Conservation (phyloP, 306 rosid species). For the Cicer yamashitae region DNA sequence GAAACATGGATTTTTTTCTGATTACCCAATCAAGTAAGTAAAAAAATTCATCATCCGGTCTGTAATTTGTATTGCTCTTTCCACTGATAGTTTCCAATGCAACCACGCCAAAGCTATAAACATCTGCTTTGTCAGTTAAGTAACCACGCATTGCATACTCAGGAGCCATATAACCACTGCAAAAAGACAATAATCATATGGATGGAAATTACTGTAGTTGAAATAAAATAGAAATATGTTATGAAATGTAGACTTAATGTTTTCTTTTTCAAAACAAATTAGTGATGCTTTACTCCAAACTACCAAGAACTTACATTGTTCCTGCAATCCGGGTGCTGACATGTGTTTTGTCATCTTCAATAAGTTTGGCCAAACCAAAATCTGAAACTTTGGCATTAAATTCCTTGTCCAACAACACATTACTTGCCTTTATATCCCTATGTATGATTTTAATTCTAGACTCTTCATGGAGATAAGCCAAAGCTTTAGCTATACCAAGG, state of each 20-base stretch:
- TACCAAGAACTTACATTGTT: constrained; percentile 77
- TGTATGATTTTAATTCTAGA: constrained; percentile 85
- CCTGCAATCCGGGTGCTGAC: constrained; percentile 93
- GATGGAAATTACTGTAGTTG: neutral
- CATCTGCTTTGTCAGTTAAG: constrained; percentile 83
- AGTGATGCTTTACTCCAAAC: constrained; percentile 19
- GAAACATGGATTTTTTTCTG: neutral
- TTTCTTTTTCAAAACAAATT: neutral
- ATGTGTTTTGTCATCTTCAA: constrained; percentile 86
- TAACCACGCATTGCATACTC: constrained; percentile 98
- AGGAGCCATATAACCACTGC: constrained; percentile 98
- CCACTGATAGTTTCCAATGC: constrained; percentile 86
- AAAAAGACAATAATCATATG: constrained; percentile 31
- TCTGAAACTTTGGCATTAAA: constrained; percentile 89
- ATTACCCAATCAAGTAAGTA: constrained; percentile 98
- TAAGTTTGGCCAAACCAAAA: constrained; percentile 96
- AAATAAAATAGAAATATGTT: neutral
- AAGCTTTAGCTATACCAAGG: constrained; percentile 87
- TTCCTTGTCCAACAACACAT: constrained; percentile 88
- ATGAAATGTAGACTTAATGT: neutral
- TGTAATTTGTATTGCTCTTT: constrained; percentile 90
- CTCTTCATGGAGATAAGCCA: constrained; percentile 91
- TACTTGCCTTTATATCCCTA: constrained; percentile 93
- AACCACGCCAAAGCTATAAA: constrained; percentile 94
- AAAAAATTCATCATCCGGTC: constrained; percentile 82